Conservation (phyloP, 306 rosid genomes). For the Vigna hirtella region DNA sequence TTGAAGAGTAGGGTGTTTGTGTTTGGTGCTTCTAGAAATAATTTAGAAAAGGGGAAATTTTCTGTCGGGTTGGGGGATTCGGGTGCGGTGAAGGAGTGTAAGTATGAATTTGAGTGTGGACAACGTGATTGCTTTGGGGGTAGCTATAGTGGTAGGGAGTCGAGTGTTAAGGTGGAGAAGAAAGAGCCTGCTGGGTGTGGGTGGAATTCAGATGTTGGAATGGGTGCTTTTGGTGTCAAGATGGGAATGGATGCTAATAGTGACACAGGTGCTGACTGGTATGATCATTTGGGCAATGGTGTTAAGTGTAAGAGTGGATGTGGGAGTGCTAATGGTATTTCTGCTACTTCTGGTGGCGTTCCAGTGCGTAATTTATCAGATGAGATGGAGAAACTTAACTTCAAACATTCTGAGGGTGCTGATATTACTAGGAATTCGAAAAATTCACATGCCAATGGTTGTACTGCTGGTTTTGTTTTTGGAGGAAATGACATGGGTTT, state of each 20-base stretch:
- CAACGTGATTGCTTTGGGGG: constrained; percentile 48
- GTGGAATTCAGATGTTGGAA: constrained; percentile 39
- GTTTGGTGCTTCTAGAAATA: constrained; percentile 46
- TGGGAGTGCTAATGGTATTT: constrained; percentile 39
- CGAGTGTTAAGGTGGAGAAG: constrained; percentile 41
- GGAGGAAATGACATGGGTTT: constrained; percentile 46
- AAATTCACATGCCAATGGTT: constrained; percentile 44
- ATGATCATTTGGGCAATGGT: constrained; percentile 37
- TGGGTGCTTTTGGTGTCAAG: constrained; percentile 38
- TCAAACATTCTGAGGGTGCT: constrained; percentile 53
- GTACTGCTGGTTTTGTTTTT: constrained; percentile 45
- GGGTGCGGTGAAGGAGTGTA: constrained; percentile 35
- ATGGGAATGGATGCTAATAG: constrained; percentile 28
- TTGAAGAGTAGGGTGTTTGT: constrained; percentile 41
- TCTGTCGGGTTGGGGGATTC: constrained; percentile 35
- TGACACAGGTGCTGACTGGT: constrained; percentile 26
- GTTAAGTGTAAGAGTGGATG: constrained; percentile 32
- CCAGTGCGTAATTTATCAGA: constrained; percentile 55
- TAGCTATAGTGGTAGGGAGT: constrained; percentile 12
- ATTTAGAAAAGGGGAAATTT: constrained; percentile 42
- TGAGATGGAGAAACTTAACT: constrained; percentile 70
- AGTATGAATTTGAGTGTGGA: constrained; percentile 37
- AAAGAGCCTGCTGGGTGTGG: constrained; percentile 43
- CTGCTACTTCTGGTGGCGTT: constrained; percentile 36
- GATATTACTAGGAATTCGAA: constrained; percentile 30